Evolutionary conservation across 495 filamentous ascomycete genomes (phyloP).

Genomic region (Penicillium desertorum): DNA sequence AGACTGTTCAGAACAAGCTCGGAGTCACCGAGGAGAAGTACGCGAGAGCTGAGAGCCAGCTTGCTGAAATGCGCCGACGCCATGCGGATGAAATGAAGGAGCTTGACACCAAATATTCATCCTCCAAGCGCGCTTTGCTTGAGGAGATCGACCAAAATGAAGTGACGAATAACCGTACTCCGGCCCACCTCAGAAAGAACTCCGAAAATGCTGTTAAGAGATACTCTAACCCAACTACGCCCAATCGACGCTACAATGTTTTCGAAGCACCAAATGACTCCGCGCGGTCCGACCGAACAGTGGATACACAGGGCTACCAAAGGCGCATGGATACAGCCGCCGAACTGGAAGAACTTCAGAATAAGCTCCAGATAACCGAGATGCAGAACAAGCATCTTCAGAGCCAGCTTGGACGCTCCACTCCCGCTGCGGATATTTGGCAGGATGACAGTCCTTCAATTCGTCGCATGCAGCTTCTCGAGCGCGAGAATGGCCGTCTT

Average conservation of each 20-base stretch:
- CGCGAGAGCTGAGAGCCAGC: conserved; percentile 76
- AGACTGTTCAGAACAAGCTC: conserved; percentile 81
- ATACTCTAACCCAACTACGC: conserved; percentile 73
- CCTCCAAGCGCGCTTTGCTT: conserved; percentile 67
- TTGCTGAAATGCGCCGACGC: conserved; percentile 72
- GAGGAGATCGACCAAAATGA: conserved; percentile 90
- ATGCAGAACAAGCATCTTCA: conserved; percentile 97
- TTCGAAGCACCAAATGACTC: conserved; percentile 69
- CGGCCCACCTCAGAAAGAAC: conserved; percentile 71
- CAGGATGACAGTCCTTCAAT: conserved; percentile 82
- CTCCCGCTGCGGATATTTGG: conserved; percentile 58
- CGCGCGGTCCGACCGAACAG: conserved; percentile 80
- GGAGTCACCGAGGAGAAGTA: conserved; percentile 84
- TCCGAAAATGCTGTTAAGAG: conserved; percentile 63
- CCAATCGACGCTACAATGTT: conserved; percentile 67
- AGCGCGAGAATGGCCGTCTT: conserved; percentile 86
- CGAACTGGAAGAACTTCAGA: conserved; percentile 90
- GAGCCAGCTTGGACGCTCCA: conserved; percentile 72
- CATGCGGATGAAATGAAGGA: conserved; percentile 73
- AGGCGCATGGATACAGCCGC: conserved; percentile 87
- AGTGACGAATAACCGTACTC: conserved; percentile 71
- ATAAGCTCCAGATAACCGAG: conserved; percentile 89
- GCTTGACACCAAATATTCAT: conserved; percentile 68
- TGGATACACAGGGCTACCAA: conserved; percentile 86
- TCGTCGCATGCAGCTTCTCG: conserved; percentile 83